Evolutionary conservation across 768 basidiomycete genomes (phyloP), one percentile per base, ranked within the genome.

Genomic region (Leccinum disarticulatum): DNA sequence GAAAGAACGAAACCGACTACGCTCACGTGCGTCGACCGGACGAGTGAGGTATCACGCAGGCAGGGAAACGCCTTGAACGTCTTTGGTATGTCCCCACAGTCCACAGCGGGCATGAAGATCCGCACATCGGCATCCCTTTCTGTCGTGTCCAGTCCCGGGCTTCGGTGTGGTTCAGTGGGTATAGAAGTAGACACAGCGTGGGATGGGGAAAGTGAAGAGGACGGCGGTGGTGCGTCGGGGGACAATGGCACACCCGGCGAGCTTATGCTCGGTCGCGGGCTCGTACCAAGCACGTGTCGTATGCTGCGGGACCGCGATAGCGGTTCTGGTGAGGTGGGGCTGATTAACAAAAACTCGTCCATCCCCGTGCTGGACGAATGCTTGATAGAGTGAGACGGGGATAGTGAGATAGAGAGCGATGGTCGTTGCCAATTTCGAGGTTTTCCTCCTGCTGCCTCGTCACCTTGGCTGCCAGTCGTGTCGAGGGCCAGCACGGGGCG

Each of bases 321-420:
- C 6, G 48, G 27, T 11, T 43, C 50, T 2, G 53, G 46, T 4
- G 64, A 61, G 6, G 61, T 17, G 1, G 61, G 60, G 13, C 54
- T 57, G 13, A 68, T 54, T 50, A 68, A 22, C 19, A 68, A 36
- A 41, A 68, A 68, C 28, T 66, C 67, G 7, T 68, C 67, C 67
- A 68, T 68, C 10, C 67, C 67, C 10, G 58, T 47, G 10, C 30
- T 31, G 22, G 67, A 60, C 27, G 61, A 60, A 53, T 61, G 67
- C 31, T 28, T 55, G 9, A 66, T 57, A 3, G 67, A 68, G 19
- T 46, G 64, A 7, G 67, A 56, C 6, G 27, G 54, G 0, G 67
- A 56, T 14, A 61, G 54, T 6, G 66, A 68, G 15, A 63, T 3
- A 3, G 66, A 58, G 46, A 60, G 52, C 2, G 67, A 66, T 0